A percentile compares a stretch with the other conserved stretches of the same genome.
phyloP scores from a whole-genome alignment of 2,329 filamentous ascomycete genomes.

The Fusarium neocosmosporiellum region DNA sequence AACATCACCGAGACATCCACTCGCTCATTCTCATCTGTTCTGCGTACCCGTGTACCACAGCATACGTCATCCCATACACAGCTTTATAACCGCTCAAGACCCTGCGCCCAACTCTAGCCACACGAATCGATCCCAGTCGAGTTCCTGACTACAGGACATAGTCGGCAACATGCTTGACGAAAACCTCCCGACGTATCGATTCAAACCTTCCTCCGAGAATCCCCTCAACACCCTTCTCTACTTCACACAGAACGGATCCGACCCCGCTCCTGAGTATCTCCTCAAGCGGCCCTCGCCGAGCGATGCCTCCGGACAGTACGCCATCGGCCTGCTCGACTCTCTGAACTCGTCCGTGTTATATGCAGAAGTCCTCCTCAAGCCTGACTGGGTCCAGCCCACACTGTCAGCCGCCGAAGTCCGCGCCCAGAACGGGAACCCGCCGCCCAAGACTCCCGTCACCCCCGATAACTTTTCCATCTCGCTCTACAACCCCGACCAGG shows the following conservation, averaged over 20 bases:
- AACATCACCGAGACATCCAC: not conserved
- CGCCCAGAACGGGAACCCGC: constrained; percentile 68
- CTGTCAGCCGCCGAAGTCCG: constrained; percentile 85
- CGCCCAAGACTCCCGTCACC: constrained; percentile 74
- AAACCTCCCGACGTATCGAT: constrained; percentile 82
- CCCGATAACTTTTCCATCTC: constrained; percentile 85
- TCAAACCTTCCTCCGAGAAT: constrained; percentile 63
- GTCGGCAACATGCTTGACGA: constrained; percentile 81
- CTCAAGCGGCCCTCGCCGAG: constrained; percentile 78
- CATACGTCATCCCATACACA: constrained; percentile 18
- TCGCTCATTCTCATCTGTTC: not conserved
- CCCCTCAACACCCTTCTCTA: constrained; percentile 67
- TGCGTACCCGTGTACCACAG: not conserved
- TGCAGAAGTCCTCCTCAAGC: constrained; percentile 85
- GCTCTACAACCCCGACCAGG: constrained; percentile 94
- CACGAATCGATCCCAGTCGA: constrained; percentile 5
- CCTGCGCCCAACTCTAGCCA: not conserved
- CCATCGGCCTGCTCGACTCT: constrained; percentile 85
- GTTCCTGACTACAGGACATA: not conserved
- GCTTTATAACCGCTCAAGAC: constrained; percentile 10
- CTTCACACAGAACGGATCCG: constrained; percentile 79
- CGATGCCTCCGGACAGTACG: constrained; percentile 84
- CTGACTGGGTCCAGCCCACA: constrained; percentile 86
- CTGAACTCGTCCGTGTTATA: constrained; percentile 84
- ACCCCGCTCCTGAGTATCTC: constrained; percentile 83